Evolutionary conservation across 208 protist genomes (phyloP).

Genomic region (Tritrichomonas musculus): DNA sequence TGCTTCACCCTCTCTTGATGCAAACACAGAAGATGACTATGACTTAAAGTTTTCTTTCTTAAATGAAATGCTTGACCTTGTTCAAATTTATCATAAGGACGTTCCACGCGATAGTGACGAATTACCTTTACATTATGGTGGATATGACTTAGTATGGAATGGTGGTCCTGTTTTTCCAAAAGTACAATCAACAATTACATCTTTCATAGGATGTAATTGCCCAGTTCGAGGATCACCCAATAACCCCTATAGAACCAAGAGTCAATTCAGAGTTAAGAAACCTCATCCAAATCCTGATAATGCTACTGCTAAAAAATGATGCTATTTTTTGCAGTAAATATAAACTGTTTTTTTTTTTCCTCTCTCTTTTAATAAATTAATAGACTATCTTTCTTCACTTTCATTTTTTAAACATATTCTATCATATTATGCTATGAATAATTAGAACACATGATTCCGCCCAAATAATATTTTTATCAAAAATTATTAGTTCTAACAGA

Average conservation of each 20-base stretch:
- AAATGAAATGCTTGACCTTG: slow-evolving; percentile 40
- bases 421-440: too few species aligned
- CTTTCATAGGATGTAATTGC: neutral
- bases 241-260: slow-evolving; percentile 6
- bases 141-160: neutral
- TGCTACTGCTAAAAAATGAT: too few species aligned
- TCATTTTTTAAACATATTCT: too few species aligned
- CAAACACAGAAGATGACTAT: slow-evolving; percentile 43
- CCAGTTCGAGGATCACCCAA: neutral
- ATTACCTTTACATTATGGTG: neutral
- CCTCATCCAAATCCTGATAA: too few species aligned
- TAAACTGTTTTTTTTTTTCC: too few species aligned
- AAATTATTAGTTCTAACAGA: too few species aligned
- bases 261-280: neutral
- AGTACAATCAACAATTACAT: neutral
- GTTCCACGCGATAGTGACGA: neutral
- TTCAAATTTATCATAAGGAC: slow-evolving; percentile 31
- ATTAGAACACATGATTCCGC: too few species aligned
- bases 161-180: neutral
- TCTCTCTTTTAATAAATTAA: too few species aligned
- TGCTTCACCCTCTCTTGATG: slow-evolving; percentile 38
- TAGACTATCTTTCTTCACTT: too few species aligned
- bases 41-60: slow-evolving; percentile 41
- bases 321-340: too few species aligned
- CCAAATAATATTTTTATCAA: too few species aligned